Evolutionary conservation across 192 early-diverging fungal genomes (phyloP).

Genomic region (Coemansia aciculifera): DNA sequence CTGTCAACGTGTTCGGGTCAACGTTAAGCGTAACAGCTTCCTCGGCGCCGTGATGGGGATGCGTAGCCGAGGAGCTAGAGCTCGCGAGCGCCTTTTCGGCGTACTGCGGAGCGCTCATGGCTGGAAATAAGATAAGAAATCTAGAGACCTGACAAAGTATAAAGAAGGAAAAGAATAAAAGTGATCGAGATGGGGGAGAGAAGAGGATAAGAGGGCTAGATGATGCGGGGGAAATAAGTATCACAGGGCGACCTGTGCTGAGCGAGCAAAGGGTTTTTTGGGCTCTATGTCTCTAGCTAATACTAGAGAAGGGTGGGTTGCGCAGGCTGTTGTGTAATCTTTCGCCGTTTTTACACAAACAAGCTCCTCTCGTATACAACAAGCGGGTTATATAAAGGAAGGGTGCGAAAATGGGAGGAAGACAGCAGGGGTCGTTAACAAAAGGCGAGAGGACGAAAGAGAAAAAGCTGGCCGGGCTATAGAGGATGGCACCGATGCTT

Average conservation of each 20-base stretch:
- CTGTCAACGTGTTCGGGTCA: constrained; percentile 62
- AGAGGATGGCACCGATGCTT: constrained; percentile 10
- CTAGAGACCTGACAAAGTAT: constrained; percentile 11
- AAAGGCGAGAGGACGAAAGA: constrained; percentile 3
- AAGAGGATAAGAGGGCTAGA: background rate
- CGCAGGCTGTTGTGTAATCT: background rate
- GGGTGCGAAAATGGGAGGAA: background rate
- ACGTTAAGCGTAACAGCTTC: constrained; percentile 55
- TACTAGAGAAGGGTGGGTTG: background rate
- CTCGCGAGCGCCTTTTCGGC: constrained; percentile 41
- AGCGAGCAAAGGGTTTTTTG: background rate
- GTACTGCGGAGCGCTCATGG: constrained; percentile 26
- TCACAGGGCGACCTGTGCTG: background rate
- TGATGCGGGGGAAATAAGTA: background rate
- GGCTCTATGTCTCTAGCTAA: background rate
- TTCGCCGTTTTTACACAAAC: constrained; percentile 5
- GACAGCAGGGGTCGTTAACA: constrained; percentile 5
- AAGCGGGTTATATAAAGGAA: constrained; percentile 1
- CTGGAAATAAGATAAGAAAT: constrained; percentile 1
- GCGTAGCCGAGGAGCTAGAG: constrained; percentile 18
- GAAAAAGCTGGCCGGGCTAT: background rate
- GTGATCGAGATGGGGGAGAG: constrained; percentile 9
- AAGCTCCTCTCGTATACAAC: constrained; percentile 1
- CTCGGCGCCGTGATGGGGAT: constrained; percentile 18
- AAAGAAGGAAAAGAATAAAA: constrained; percentile 8